phyloP scores from a whole-genome alignment of 179 eudicot species.

The Camellia oleifera region DNA sequence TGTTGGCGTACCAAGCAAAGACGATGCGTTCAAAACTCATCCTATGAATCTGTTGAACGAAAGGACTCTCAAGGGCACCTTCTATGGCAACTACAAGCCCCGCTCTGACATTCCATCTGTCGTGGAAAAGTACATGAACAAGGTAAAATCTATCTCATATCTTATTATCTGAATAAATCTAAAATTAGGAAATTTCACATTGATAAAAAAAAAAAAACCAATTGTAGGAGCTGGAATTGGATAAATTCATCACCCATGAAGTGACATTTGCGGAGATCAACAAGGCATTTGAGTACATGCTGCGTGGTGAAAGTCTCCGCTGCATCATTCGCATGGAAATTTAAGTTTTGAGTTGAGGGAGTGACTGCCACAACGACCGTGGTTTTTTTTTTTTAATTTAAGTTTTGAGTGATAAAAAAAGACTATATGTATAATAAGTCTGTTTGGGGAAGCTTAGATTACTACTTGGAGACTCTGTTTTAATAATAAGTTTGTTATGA shows the following conservation, averaged over 20 bases:
- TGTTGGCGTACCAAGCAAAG: constrained; percentile 25
- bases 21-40: constrained; percentile 21
- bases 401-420: too few relatives aligned
- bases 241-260: constrained; percentile 52
- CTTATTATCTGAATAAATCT: neutral
- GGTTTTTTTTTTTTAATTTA: too few relatives aligned
- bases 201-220: neutral
- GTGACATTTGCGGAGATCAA: constrained; percentile 60
- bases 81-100: constrained; percentile 52
- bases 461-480: too few relatives aligned
- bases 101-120: constrained; percentile 54
- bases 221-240: neutral
- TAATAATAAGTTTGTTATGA: too few relatives aligned
- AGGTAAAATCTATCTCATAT: constrained; percentile 14
- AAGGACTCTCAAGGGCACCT: constrained; percentile 76
- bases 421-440: too few relatives aligned
- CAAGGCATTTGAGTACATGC: constrained; percentile 70
- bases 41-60: constrained; percentile 58
- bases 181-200: neutral
- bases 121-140: constrained; percentile 52
- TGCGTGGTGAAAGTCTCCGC: constrained; percentile 58
- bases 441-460: too few relatives aligned
- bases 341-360: too few relatives aligned
- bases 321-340: constrained; percentile 64
- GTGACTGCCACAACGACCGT: too few relatives aligned